Conservation (phyloP, 2,329 filamentous ascomycete genomes). For the Botrytis byssoidea region DNA sequence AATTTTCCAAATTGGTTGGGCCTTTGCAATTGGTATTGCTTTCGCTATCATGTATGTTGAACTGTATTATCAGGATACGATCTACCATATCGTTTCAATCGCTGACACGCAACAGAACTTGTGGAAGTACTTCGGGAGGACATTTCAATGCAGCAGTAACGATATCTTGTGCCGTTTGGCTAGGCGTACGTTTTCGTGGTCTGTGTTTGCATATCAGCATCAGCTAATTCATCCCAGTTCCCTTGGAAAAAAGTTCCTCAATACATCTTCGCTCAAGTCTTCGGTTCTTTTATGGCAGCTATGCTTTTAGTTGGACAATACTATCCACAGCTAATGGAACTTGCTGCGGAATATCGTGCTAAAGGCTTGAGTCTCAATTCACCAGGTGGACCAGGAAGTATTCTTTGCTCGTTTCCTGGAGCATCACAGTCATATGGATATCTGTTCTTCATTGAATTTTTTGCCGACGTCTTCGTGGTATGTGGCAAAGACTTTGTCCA, state of each 20-base stretch:
- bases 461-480: constrained; percentile 54
- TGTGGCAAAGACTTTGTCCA: background rate
- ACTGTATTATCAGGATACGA: background rate
- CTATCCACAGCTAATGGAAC: constrained; percentile 49
- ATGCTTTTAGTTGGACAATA: constrained; percentile 57
- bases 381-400: constrained; percentile 51
- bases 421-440: constrained; percentile 52
- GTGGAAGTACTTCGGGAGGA: constrained; percentile 52
- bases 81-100: background rate
- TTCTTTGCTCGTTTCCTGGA: constrained; percentile 54
- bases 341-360: constrained; percentile 36
- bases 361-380: constrained; percentile 43
- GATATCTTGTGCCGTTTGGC: constrained; percentile 49
- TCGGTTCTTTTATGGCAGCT: constrained; percentile 56
- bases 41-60: constrained; percentile 51
- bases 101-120: constrained; percentile 38
- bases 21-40: constrained; percentile 56
- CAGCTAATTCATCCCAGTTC: constrained; percentile 40
- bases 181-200: constrained; percentile 42
- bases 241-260: constrained; percentile 57
- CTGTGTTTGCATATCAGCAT: background rate
- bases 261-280: constrained; percentile 56
- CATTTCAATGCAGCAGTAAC: constrained; percentile 56
- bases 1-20: constrained; percentile 55
- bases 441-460: constrained; percentile 58